Evolutionary conservation across 345 rosid genomes (phyloP), one percentile per base, ranked within the genome.

Genomic region (Punica granatum): DNA sequence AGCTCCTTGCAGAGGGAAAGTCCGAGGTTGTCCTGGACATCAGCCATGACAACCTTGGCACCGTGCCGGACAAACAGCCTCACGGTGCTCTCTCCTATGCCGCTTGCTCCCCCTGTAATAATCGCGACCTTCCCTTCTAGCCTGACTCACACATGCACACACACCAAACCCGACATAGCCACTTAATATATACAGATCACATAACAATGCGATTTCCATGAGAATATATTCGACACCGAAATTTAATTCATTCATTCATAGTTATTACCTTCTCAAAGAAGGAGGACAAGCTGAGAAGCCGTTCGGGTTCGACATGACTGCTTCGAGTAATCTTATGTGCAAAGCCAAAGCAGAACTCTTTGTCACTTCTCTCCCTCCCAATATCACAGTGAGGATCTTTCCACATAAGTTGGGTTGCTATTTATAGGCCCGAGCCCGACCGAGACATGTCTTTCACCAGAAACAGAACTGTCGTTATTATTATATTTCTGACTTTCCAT

Each of bases 81-180:
- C 2, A 71, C 72, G 8, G 82, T 78, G 70, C 74, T 70, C 37
- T 34, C 79, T 14, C 86, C 84, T 13, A 83, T 74, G 63, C 71
- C 81, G 25, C 84, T 74, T 0, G 84, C 84, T 10, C 86, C 84
- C 26, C 85, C 85, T 1, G 82, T 78, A 28, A 81, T 72, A 31
- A 81, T 11, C 11, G 85, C 85, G 21, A 81, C 85, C 56, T 81
- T 81, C 19, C 82, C 85, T 37, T 66, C 75, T 31, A 81, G 46
- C 67, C 82, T 82, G 74, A 25, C 12, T 18, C 6, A 44, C 34
- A 26, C 34, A 56, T 56, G 34, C 7, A 56, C 5, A 54, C 8
- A 12, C 26, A 51, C 13, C 28, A 7, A n/a, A 43, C 53, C 53
- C 53, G 15, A 46, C 7, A 18, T 46, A 6, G 7, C 23, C 19